Conservation (phyloP, 768 basidiomycete species). For the Mycena sanguinolenta region DNA sequence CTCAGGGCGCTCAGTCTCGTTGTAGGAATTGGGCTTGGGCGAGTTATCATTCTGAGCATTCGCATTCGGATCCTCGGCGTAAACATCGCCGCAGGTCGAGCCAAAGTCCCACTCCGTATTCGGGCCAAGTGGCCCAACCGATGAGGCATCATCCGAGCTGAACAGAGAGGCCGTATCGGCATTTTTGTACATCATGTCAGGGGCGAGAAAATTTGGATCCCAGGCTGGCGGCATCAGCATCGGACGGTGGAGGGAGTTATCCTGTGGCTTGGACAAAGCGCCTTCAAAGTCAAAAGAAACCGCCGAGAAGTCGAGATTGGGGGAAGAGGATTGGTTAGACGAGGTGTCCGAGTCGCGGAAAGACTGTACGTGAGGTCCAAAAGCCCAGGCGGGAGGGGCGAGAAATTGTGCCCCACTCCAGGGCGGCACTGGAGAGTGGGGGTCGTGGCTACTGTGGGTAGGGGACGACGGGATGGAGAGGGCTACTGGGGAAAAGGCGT, state of each 20-base stretch:
- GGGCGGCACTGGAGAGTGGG: neutral
- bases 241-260: neutral
- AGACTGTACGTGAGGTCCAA: neutral
- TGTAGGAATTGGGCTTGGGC: neutral
- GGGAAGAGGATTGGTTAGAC: neutral
- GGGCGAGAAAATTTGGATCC: too few species aligned
- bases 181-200: neutral
- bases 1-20: neutral
- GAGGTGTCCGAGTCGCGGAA: neutral
- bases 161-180: neutral
- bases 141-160: constrained; percentile 1
- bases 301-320: neutral
- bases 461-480: neutral
- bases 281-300: neutral
- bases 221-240: neutral
- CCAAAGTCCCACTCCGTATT: neutral
- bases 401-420: neutral
- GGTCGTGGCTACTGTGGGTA: neutral
- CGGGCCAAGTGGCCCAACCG: neutral
- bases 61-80: neutral
- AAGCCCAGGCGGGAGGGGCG: neutral
- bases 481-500: neutral
- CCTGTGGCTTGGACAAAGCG: neutral
- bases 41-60: neutral
- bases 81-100: neutral